phyloP scores from a whole-genome alignment of 305 asterid species.

The Solanum chacoense region DNA sequence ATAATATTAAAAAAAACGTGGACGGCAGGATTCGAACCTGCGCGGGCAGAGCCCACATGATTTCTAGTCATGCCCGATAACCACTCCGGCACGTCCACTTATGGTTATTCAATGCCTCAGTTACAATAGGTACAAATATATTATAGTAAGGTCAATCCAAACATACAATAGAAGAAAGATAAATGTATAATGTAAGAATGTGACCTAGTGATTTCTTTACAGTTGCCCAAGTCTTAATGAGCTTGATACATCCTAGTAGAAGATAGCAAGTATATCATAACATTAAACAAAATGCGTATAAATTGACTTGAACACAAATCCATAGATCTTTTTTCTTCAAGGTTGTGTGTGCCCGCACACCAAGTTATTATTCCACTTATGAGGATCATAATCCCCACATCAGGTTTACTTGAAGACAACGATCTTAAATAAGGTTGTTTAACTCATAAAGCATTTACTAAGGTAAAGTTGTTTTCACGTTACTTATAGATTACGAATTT shows the following conservation, averaged over 20 bases:
- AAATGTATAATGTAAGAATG: not conserved
- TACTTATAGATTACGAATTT: not conserved
- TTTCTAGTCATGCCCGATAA: constrained; percentile 99
- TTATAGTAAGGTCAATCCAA: not conserved
- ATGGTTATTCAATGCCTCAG: not conserved
- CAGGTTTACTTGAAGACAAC: not conserved
- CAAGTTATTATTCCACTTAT: not conserved
- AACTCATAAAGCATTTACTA: not conserved
- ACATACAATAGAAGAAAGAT: not conserved
- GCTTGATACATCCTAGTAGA: not conserved
- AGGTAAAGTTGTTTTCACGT: not conserved
- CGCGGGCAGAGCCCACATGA: constrained; percentile 99
- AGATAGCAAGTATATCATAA: not conserved
- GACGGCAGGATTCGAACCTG: constrained; percentile 97
- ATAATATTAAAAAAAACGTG: constrained; percentile 22
- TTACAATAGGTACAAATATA: too few relatives aligned
- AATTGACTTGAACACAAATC: not conserved
- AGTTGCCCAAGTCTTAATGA: not conserved
- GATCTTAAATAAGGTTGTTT: not conserved
- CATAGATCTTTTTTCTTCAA: too few relatives aligned
- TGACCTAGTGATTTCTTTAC: not conserved
- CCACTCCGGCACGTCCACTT: constrained; percentile 99
- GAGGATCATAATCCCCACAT: not conserved
- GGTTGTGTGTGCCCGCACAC: not conserved
- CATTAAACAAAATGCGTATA: not conserved